These are phyloP conservation scores for Apodospora peruviana DNA, from an alignment of 495 filamentous ascomycete species.

Conservation along the genomic window DNA sequence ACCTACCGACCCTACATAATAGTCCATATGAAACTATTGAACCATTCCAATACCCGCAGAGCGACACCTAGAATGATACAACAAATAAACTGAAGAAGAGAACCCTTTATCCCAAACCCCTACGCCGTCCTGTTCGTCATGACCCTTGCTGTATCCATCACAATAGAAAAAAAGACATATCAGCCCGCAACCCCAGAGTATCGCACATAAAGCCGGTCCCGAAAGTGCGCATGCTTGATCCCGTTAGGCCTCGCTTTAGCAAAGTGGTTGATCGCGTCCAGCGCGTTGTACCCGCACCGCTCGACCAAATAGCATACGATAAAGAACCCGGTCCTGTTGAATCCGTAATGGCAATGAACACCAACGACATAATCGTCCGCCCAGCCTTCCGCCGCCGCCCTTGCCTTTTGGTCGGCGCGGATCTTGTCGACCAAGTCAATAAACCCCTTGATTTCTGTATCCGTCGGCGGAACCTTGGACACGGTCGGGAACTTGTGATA, in stretches of 20 bases:
- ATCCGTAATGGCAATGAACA: slow-evolving; percentile 94
- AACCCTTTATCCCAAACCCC: too few species aligned
- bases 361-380: slow-evolving; percentile 52
- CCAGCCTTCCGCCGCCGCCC: slow-evolving; percentile 34
- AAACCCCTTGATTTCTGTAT: slow-evolving; percentile 71
- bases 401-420: slow-evolving; percentile 40
- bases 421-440: slow-evolving; percentile 72
- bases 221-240: slow-evolving; percentile 85
- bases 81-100: too few species aligned
- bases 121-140: too few species aligned
- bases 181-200: slow-evolving; percentile 41
- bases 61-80: too few species aligned
- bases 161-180: not conserved
- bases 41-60: too few species aligned
- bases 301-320: slow-evolving; percentile 91
- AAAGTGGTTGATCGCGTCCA: slow-evolving; percentile 79
- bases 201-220: slow-evolving; percentile 77
- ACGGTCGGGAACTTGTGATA: slow-evolving; percentile 90
- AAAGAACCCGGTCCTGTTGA: slow-evolving; percentile 87
- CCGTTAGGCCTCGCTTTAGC: slow-evolving; percentile 67
- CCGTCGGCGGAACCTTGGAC: slow-evolving; percentile 80
- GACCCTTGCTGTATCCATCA: not conserved
- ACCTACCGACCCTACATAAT: too few species aligned
- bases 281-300: slow-evolving; percentile 61
- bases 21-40: too few species aligned